Evolutionary conservation across 1,284 basidiomycete species (phyloP), one percentile per base, ranked within the genome.

Genomic region (Sanghuangporus weigelae): DNA sequence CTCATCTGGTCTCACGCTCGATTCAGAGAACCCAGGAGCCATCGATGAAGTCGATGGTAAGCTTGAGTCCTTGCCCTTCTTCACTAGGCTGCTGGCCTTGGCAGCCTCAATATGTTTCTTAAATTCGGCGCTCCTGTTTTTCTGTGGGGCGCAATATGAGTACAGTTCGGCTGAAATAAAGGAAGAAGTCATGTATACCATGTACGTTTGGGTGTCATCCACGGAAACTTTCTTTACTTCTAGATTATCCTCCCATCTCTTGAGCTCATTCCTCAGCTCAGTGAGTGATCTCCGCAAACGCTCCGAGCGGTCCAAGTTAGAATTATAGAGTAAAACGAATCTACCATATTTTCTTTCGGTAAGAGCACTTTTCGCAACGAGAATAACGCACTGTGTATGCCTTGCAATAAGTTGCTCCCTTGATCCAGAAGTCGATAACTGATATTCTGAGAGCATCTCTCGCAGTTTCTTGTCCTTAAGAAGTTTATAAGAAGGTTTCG

Each of bases 321-420:
- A 82, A 66, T 91, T 91, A 69, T 81, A 86, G 46, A 87, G 69
- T 70, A 83, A 81, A 0, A 88, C 79, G 85, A 86, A 91, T 67
- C 88, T 90, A 62, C 35, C 40, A 14, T 21, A 19, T 21, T 26
- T 57, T 16, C 21, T n/a, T 14, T 48, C 23, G n/a, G 44, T 31
- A 14, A 23, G 6, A 21, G 21, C 35, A 31, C 60, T 14, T 21
- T 44, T 21, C 19, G 19, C 8, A 19, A 19, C 4, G 14, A 12
- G 2, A 35, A 31, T 23, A 42, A 69, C 77, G 26, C 71, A 87
- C 88, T 79, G 79, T 70, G 82, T 77, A 73, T 90, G 88, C 60
- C 89, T 79, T 55, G 78, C 76, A 62, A 83, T 78, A 69, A 83
- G 78, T 38, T 74, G 72, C 38, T 75, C 71, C 49, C 82, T 79